phyloP scores from a whole-genome alignment of 129 eudicot genomes.

The Smallanthus sonchifolius region DNA sequence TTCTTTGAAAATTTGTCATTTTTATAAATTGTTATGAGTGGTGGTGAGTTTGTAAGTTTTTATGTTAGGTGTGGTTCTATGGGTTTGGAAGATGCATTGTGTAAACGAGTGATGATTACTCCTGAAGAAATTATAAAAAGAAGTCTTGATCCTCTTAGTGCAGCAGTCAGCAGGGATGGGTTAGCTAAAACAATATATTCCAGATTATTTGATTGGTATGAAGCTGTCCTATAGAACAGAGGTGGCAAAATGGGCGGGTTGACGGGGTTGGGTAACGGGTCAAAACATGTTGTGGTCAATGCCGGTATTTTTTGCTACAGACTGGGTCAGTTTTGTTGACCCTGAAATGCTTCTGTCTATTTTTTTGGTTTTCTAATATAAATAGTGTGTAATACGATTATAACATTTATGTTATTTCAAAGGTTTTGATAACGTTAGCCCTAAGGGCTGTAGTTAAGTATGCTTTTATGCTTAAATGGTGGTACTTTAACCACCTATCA shows the following conservation, averaged over 20 bases:
- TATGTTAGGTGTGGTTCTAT: conserved; percentile 75
- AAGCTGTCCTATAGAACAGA: neutral
- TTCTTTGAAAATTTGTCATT: neutral
- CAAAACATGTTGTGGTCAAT: conserved; percentile 9
- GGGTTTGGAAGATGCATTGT: conserved; percentile 90
- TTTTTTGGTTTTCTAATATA: neutral
- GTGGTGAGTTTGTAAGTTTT: conserved; percentile 8
- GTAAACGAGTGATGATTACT: conserved; percentile 96
- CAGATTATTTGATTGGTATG: conserved; percentile 93
- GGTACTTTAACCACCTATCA: neutral
- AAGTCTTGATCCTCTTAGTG: conserved; percentile 96
- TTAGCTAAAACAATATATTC: conserved; percentile 93
- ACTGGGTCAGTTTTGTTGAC: neutral
- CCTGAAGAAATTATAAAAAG: conserved; percentile 98
- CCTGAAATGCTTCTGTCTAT: neutral
- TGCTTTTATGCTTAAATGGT: neutral
- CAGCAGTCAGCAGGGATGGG: conserved; percentile 94
- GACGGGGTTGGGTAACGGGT: conserved; percentile 1
- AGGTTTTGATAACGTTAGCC: neutral
- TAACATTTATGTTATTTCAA: neutral
- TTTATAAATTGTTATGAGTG: neutral
- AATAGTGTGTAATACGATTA: neutral
- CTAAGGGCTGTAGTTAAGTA: neutral
- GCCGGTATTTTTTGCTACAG: neutral
- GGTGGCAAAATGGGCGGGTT: neutral